A percentile compares a stretch with the other conserved stretches of the same genome.
These are phyloP conservation scores for Phytopythium vexans DNA, from an alignment of 352 stramenopile genomes.

Conservation along the genomic window DNA sequence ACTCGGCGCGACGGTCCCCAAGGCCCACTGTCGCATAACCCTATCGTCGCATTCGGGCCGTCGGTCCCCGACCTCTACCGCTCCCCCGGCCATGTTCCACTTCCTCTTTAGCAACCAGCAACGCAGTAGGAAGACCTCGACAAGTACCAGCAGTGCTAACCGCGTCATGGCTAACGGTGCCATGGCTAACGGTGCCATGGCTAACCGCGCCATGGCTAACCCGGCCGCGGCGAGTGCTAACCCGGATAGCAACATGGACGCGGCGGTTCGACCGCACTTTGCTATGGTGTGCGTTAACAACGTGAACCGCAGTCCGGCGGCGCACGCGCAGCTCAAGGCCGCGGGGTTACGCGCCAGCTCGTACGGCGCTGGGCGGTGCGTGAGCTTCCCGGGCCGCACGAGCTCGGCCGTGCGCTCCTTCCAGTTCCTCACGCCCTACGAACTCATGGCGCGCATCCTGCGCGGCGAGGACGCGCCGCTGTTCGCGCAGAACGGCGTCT, in stretches of 20 bases:
- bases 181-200: too few relatives aligned
- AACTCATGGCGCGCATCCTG: slow-evolving; percentile 50
- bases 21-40: too few relatives aligned
- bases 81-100: slow-evolving; percentile 16
- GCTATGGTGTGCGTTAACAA: slow-evolving; percentile 87
- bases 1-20: too few relatives aligned
- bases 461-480: slow-evolving; percentile 45
- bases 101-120: slow-evolving; percentile 19
- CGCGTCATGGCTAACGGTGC: background rate
- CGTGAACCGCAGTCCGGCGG: slow-evolving; percentile 81
- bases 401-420: slow-evolving; percentile 38
- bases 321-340: slow-evolving; percentile 49
- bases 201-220: background rate
- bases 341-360: slow-evolving; percentile 68
- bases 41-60: too few relatives aligned
- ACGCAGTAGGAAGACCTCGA: too few relatives aligned
- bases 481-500: slow-evolving; percentile 61
- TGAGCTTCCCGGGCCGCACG: slow-evolving; percentile 56
- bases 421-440: slow-evolving; percentile 70
- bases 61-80: too few relatives aligned
- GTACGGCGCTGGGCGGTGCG: slow-evolving; percentile 57
- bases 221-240: too few relatives aligned
- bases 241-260: too few relatives aligned
- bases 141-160: too few relatives aligned
- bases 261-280: slow-evolving; percentile 23